phyloP scores from a whole-genome alignment of 352 stramenopile species.

The Phytophthora uliginosa region DNA sequence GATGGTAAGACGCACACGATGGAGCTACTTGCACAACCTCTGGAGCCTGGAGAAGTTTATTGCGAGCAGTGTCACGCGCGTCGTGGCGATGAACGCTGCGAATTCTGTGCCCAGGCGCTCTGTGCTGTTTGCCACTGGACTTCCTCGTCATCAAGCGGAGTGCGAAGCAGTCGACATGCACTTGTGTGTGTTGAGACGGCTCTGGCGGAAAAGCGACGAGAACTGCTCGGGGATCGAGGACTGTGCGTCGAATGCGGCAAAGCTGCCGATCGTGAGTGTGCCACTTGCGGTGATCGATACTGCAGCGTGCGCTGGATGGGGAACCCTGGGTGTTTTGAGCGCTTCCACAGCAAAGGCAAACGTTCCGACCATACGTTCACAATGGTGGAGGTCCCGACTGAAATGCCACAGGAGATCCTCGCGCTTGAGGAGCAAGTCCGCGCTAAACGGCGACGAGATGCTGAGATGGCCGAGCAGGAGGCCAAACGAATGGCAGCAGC shows the following conservation, averaged over 20 bases:
- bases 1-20: constrained; percentile 49
- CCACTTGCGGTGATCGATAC: constrained; percentile 77
- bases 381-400: constrained; percentile 36
- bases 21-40: constrained; percentile 60
- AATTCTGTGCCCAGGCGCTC: constrained; percentile 62
- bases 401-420: constrained; percentile 55
- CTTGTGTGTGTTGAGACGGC: constrained; percentile 73
- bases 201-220: constrained; percentile 54
- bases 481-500: constrained; percentile 56
- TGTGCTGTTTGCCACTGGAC: constrained; percentile 69
- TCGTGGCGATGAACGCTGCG: constrained; percentile 61
- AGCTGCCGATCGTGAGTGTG: constrained; percentile 72
- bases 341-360: constrained; percentile 81
- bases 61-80: constrained; percentile 73
- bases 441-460: constrained; percentile 62
- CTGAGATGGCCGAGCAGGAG: constrained; percentile 61
- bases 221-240: constrained; percentile 61
- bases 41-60: constrained; percentile 52
- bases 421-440: constrained; percentile 68
- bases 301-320: constrained; percentile 90
- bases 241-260: constrained; percentile 85
- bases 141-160: constrained; percentile 31
- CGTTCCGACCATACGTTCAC: constrained; percentile 66
- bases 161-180: constrained; percentile 44
- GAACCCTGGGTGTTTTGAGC: constrained; percentile 86